Conservation (phyloP, 495 filamentous ascomycete species). For the Penicillium coffeae region DNA sequence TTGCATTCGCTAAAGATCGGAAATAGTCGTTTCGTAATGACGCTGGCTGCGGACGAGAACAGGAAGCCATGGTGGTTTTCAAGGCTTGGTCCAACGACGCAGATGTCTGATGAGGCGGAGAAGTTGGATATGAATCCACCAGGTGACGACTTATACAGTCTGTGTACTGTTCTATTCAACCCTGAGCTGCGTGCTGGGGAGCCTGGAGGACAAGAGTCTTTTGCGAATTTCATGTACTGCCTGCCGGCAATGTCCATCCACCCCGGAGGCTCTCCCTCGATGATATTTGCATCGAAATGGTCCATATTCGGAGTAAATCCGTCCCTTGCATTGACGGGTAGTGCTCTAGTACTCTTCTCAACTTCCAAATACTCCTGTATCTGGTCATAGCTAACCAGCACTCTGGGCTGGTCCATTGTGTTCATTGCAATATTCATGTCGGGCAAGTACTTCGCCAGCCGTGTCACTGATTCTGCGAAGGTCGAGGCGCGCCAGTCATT, state of each 20-base stretch:
- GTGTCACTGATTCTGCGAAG: conserved; percentile 53
- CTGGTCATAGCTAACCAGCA: conserved; percentile 64
- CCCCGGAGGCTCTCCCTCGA: conserved; percentile 12
- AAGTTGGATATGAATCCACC: conserved; percentile 65
- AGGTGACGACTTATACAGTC: conserved; percentile 26
- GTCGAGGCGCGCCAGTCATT: conserved; percentile 65
- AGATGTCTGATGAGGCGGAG: conserved; percentile 62
- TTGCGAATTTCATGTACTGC: conserved; percentile 61
- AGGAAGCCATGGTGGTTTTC: conserved; percentile 66
- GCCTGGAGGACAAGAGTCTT: conserved; percentile 56
- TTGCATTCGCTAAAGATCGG: conserved; percentile 77
- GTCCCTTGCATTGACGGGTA: conserved; percentile 32
- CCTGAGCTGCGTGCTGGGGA: conserved; percentile 50
- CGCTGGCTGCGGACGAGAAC: conserved; percentile 56
- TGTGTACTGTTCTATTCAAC: conserved; percentile 30
- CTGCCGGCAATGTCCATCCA: conserved; percentile 26
- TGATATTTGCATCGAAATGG: conserved; percentile 15
- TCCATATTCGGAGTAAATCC: conserved; percentile 34
- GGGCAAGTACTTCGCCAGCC: conserved; percentile 57
- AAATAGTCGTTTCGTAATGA: conserved; percentile 45
- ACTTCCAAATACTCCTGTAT: conserved; percentile 53
- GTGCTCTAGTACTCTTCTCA: conserved; percentile 46
- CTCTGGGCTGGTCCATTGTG: conserved; percentile 63
- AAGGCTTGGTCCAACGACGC: conserved; percentile 51
- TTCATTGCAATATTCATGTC: conserved; percentile 72